Base-by-base conservation (phyloP, 2,329 filamentous ascomycete species). In the Chalaropsis ovoidea region DNA sequence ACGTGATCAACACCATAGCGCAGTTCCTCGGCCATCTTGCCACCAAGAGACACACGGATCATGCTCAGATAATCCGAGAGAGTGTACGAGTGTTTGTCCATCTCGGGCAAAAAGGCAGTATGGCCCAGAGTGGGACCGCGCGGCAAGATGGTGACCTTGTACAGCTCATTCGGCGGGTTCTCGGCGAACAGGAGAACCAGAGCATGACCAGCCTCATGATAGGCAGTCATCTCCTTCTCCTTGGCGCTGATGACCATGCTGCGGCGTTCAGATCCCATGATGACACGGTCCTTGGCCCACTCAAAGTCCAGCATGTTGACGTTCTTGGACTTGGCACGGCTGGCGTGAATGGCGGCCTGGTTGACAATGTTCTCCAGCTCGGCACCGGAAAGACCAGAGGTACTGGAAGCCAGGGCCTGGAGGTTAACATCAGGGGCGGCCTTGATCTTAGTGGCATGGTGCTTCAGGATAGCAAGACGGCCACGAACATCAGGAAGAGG, bases 341-440 rank as follows among this genome's bases (percentile, higher is more conserved):
- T 95, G n/a, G 94, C 94, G 72, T 88, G 90, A 54, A 99, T 87
- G 24, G 94, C 94, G 41, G 94, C 94, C 74, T 96, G 90, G 76
- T 99, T 99, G 73, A 96, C 88, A 71, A 99, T 85, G 74, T 96
- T 99, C 77, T 97, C 94, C 13, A 99, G 81, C 71, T 99, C 94
- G 22, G 94, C 94, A 70, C 94, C 94, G 61, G 93, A 97, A 71
- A 95, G 91, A 11, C 94, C 94, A 65, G 90, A 86, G 15, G 92
- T 96, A 68, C 90, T 90, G 68, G 89, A 86, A 43, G 94, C 94
- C 71, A 99, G 84, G 67, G 89, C 82, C 31, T 89, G 84, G 45
- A 95, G 79, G 74, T 96, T 92, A 56, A 96, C 89, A 71, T 95
- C 87, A 4, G 84, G 79, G 42, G 84, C 82, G 62, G 89, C 81